Evolutionary conservation across 2,329 filamentous ascomycete species (phyloP).

Genomic region (Aspergillus uvarum): DNA sequence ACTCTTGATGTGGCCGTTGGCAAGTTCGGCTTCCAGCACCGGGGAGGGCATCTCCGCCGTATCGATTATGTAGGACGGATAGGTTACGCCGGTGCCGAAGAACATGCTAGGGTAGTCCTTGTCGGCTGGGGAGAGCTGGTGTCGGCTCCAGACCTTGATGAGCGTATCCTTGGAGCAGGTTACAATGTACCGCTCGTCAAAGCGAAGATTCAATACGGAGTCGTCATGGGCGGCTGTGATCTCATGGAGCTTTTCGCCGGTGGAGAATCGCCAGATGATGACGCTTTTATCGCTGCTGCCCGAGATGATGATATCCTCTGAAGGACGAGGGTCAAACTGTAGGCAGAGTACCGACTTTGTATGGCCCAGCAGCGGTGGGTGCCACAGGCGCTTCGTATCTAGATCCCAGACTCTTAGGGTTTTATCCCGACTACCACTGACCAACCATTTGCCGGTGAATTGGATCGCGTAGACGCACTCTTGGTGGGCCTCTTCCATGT

Average conservation of each 20-base stretch:
- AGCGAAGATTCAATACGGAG: conserved; percentile 89
- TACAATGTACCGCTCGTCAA: conserved; percentile 86
- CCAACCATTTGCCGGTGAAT: conserved; percentile 78
- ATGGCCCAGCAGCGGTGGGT: conserved; percentile 74
- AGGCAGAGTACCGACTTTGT: conserved; percentile 85
- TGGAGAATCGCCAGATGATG: conserved; percentile 91
- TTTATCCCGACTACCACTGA: conserved; percentile 88
- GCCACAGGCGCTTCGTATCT: conserved; percentile 72
- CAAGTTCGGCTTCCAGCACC: conserved; percentile 44
- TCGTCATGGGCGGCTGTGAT: conserved; percentile 78
- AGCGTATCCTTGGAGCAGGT: conserved; percentile 97
- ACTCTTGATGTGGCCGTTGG: conserved; percentile 40
- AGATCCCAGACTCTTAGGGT: conserved; percentile 90
- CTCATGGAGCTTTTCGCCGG: conserved; percentile 75
- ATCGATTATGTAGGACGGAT: conserved; percentile 57
- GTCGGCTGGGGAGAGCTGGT: conserved; percentile 55
- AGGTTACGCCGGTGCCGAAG: conserved; percentile 45
- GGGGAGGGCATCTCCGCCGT: conserved; percentile 44
- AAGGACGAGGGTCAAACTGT: conserved; percentile 85
- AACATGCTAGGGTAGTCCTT: conserved; percentile 47
- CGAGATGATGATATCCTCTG: conserved; percentile 90
- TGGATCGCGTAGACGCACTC: conserved; percentile 97
- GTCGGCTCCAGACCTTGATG: conserved; percentile 93
- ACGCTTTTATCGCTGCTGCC: conserved; percentile 90
- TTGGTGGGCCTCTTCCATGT: conserved; percentile 77